Evolutionary conservation across 139 green algal species (phyloP).

Genomic region (Zygnema circumcarinatum): DNA sequence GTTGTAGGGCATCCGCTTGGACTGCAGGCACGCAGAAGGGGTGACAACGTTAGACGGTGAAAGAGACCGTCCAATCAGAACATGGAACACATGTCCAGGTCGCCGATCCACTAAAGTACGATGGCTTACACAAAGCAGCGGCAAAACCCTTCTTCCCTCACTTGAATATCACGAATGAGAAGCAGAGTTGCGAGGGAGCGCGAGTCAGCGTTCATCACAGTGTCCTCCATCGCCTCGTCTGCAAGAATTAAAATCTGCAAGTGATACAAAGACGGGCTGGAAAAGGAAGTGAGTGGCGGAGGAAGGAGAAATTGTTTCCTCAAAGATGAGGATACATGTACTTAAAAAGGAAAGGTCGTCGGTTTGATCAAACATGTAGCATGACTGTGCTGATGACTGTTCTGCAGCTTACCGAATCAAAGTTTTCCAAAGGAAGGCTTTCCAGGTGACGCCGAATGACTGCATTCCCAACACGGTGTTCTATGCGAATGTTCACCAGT

Average conservation of each 20-base stretch:
- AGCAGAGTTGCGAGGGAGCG: conserved; percentile 67
- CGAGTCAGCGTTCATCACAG: conserved; percentile 63
- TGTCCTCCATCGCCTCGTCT: conserved; percentile 59
- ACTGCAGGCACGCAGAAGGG: too few species aligned
- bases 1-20: background rate
- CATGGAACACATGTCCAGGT: too few species aligned
- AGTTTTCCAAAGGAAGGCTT: conserved; percentile 62
- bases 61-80: too few species aligned
- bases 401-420: conserved; percentile 59
- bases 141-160: background rate
- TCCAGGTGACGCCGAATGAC: conserved; percentile 65
- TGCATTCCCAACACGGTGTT: conserved; percentile 64
- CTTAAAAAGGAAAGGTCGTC: too few species aligned
- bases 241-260: conserved; percentile 67
- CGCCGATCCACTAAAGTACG: too few species aligned
- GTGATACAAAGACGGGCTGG: too few species aligned
- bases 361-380: too few species aligned
- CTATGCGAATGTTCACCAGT: conserved; percentile 63
- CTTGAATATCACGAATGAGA: conserved; percentile 71
- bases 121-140: too few species aligned
- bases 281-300: background rate
- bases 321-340: too few species aligned
- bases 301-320: background rate
- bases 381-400: too few species aligned
- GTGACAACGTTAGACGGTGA: too few species aligned